These are phyloP conservation scores for Jacaranda mimosifolia DNA, from an alignment of 257 asterid species.

Conservation along the genomic window DNA sequence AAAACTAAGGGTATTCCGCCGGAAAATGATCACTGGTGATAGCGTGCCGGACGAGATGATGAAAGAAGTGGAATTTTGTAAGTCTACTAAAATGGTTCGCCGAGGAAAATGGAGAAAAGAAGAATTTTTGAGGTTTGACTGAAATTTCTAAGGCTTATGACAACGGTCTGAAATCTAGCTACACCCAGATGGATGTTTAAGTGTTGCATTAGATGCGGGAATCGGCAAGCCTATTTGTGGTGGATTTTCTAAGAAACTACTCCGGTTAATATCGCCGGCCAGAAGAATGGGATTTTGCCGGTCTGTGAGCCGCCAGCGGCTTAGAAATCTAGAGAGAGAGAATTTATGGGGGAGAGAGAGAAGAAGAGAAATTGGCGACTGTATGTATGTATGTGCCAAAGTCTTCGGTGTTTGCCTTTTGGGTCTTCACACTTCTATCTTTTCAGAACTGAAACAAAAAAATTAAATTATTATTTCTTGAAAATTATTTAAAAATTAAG, in stretches of 20 bases:
- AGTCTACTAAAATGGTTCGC: conserved; percentile 24
- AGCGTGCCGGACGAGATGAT: neutral
- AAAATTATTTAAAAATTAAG: neutral
- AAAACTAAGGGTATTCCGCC: neutral
- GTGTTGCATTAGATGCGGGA: neutral
- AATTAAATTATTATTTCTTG: neutral
- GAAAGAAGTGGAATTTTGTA: neutral
- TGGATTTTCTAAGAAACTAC: conserved; percentile 4
- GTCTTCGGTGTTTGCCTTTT: conserved; percentile 36
- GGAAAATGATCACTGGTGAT: conserved; percentile 23
- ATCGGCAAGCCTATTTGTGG: neutral
- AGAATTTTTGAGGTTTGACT: conserved; percentile 20
- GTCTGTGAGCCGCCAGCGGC: conserved; percentile 27
- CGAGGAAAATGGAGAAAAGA: conserved; percentile 16
- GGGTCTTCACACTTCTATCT: conserved; percentile 37
- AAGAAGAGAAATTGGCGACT: neutral
- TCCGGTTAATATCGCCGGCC: conserved; percentile 30
- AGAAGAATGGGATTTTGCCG: conserved; percentile 1
- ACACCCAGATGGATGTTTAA: neutral
- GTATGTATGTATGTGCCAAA: conserved; percentile 29
- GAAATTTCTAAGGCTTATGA: neutral
- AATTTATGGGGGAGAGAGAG: conserved; percentile 21
- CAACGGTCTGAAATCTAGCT: conserved; percentile 24
- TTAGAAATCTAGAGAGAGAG: conserved; percentile 21
- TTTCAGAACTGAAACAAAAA: neutral